Evolutionary conservation across 768 basidiomycete genomes (phyloP), one percentile per base, ranked within the genome.

Genomic region (Daedaleopsis nitida): DNA sequence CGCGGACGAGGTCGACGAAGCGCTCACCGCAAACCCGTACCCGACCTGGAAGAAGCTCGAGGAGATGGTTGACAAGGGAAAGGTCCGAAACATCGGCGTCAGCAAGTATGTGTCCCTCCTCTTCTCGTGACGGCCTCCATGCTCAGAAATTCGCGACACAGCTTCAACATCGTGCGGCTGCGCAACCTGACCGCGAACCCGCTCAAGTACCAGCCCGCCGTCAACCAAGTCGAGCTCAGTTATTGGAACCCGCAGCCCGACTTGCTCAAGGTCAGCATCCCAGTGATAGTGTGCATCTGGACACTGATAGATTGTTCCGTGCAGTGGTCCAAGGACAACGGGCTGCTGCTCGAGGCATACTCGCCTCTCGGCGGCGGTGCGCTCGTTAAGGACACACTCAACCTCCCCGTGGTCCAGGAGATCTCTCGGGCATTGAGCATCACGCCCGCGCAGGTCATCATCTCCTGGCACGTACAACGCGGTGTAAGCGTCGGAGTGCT

Each of bases 1-100:
- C 7, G 80, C 77, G 12, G 50, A 64, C 72, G 78, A 44, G 68
- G 71, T 88, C 61, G 81, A 86, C 42, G 65, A 73, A 57, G 79
- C 80, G 6, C 82, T 92, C 5, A 87, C 88, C 6, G 83, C 82
- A 21, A 79, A 92, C 68, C 85, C 89, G 1, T 87, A 89, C 68
- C 86, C 86, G 17, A 92, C 91, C 0, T 93, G 91, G 91, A 77
- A 87, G 70, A 91, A 85, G 63, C 83, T 93, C 51, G 91, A 93
- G 69, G 83, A 88, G 72, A 75, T 91, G 74, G 88, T 91, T 3
- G 83, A 84, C 64, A 87, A 86, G 66, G 92, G 92, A 23, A 89
- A 92, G 70, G 75, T 89, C 45, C 81, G 81, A 69, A 88, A 91
- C 66, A 94, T 94, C 57, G 92, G 92, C 45, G 78, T 94, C 45